A percentile compares a stretch with the other conserved stretches of the same genome.
Conservation (phyloP, 306 rosid species). For the Pueraria montana region DNA sequence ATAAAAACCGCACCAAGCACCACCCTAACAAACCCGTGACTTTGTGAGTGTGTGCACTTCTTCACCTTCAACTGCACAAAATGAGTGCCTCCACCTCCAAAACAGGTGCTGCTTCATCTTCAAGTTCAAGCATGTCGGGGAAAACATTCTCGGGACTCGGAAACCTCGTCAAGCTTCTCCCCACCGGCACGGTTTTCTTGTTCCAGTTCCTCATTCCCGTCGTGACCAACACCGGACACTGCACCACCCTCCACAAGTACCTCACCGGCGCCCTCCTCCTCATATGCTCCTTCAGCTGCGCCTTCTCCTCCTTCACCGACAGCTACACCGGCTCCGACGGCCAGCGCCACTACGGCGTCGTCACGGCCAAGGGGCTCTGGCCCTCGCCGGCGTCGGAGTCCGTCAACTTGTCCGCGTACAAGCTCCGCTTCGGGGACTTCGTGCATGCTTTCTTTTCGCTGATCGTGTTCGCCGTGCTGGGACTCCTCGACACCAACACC, state of each 20-base stretch:
- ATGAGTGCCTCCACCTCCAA: not conserved
- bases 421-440: conserved; percentile 70
- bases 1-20: too few species aligned
- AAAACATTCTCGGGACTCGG: conserved; percentile 62
- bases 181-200: conserved; percentile 79
- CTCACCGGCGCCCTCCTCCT: conserved; percentile 55
- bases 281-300: conserved; percentile 67
- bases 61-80: too few species aligned
- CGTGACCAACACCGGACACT: conserved; percentile 72
- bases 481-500: conserved; percentile 63
- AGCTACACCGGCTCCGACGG: conserved; percentile 76
- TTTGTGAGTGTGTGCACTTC: too few species aligned
- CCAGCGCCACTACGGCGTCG: conserved; percentile 63
- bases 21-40: too few species aligned
- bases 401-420: conserved; percentile 56
- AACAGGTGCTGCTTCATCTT: not conserved
- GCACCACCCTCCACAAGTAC: conserved; percentile 64
- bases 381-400: conserved; percentile 59
- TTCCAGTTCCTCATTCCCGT: conserved; percentile 82
- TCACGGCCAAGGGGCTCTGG: conserved; percentile 71
- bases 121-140: not conserved
- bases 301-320: conserved; percentile 81
- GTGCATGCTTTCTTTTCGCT: conserved; percentile 68
- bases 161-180: conserved; percentile 79
- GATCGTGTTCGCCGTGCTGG: conserved; percentile 67